Conservation (phyloP, 169 alveolate genomes). For the Pseudocohnilembus persalinus region DNA sequence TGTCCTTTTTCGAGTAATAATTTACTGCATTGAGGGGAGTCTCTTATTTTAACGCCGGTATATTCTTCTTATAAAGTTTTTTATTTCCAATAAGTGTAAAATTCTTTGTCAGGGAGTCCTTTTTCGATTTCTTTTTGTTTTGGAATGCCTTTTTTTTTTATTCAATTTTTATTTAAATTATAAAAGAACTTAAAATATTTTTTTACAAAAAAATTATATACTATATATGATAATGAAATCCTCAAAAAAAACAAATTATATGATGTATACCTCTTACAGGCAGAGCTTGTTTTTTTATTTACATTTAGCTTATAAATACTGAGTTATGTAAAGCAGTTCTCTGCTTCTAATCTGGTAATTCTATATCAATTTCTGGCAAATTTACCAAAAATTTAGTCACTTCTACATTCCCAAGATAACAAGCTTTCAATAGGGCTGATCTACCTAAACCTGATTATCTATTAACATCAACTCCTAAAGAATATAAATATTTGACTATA, state of each 20-base stretch:
- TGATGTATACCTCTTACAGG: no score
- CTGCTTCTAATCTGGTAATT: constrained; percentile 30
- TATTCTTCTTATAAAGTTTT: no score
- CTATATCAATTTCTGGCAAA: constrained; percentile 22
- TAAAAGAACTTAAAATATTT: no score
- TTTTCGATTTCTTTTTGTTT: constrained; percentile 18
- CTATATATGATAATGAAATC: constrained; percentile 38
- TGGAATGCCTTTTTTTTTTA: neutral
- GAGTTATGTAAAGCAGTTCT: constrained; percentile 48
- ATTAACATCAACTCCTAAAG: constrained; percentile 31
- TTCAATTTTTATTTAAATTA: neutral
- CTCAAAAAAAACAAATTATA: no score
- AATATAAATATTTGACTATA: constrained; percentile 27
- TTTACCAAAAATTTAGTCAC: constrained; percentile 32
- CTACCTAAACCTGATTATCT: constrained; percentile 32
- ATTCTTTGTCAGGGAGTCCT: no score
- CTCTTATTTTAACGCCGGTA: neutral
- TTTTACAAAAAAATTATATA: neutral
- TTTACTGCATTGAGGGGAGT: constrained; percentile 14
- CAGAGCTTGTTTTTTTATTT: no score
- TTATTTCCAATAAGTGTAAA: no score
- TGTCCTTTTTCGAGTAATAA: constrained; percentile 23
- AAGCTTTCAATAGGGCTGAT: constrained; percentile 33
- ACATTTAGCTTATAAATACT: constrained; percentile 31
- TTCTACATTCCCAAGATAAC: constrained; percentile 34